phyloP scores from a whole-genome alignment of 345 rosid species.

The Lepidium africanum region DNA sequence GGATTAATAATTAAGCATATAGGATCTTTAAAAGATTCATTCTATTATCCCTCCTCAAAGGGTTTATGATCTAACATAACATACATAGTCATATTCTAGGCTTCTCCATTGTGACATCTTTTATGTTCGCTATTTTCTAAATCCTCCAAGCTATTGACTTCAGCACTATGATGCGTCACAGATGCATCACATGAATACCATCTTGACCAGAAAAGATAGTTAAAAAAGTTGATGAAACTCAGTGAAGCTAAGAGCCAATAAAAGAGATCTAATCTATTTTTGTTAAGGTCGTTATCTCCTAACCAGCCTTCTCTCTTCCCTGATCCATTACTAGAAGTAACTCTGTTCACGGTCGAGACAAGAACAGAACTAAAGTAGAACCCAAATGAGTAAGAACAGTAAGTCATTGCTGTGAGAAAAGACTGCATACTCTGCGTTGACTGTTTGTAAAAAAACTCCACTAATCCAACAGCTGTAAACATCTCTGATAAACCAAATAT shows the following conservation, averaged over 20 bases:
- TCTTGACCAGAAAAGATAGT: slow-evolving; percentile 46
- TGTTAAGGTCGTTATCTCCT: slow-evolving; percentile 44
- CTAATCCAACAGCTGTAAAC: slow-evolving; percentile 63
- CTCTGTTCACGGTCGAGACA: slow-evolving; percentile 47
- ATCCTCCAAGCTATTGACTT: slow-evolving; percentile 28
- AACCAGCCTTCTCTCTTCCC: slow-evolving; percentile 48
- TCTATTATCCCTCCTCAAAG: neutral
- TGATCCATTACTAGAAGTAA: slow-evolving; percentile 31
- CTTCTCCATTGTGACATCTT: neutral
- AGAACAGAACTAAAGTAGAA: slow-evolving; percentile 58
- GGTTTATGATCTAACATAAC: neutral
- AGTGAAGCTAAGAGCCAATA: slow-evolving; percentile 62
- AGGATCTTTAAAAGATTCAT: slow-evolving; percentile 4
- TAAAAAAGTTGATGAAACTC: slow-evolving; percentile 47
- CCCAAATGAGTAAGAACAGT: slow-evolving; percentile 61
- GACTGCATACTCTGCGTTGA: slow-evolving; percentile 56
- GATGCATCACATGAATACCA: slow-evolving; percentile 50
- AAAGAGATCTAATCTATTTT: slow-evolving; percentile 52
- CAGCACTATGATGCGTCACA: slow-evolving; percentile 31
- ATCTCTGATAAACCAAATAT: slow-evolving; percentile 61
- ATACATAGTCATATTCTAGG: slow-evolving; percentile 4
- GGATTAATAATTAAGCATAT: slow-evolving; percentile 4
- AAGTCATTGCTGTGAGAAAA: slow-evolving; percentile 57
- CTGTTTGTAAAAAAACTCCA: slow-evolving; percentile 74
- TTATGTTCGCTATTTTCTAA: slow-evolving; percentile 12